Percentiles rank a stretch among this genome's conserved stretches.
phyloP scores from a whole-genome alignment of 805 yeast species.

The Metschnikowia colocasiae region DNA sequence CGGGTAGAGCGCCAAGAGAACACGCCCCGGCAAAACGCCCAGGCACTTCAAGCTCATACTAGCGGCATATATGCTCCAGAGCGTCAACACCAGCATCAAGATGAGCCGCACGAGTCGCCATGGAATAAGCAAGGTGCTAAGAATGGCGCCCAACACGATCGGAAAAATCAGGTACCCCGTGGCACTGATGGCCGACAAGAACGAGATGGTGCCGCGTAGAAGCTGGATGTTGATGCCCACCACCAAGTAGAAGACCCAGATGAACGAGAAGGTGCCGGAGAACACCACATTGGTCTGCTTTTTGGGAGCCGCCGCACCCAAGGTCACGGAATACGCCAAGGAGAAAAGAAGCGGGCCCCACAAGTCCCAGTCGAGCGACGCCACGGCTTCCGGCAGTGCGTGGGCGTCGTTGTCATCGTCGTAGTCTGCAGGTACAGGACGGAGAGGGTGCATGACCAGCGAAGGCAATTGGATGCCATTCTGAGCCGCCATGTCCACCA shows the following conservation, averaged over 20 bases:
- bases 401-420: constrained; percentile 8
- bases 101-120: constrained; percentile 49
- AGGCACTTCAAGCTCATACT: constrained; percentile 57
- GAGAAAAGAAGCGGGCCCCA: constrained; percentile 74
- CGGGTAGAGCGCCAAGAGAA: constrained; percentile 62
- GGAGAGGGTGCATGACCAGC: constrained; percentile 26
- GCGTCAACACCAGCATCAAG: constrained; percentile 43
- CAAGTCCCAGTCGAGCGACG: constrained; percentile 52
- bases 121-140: constrained; percentile 45
- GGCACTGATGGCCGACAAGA: constrained; percentile 64
- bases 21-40: constrained; percentile 62
- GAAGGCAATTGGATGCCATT: constrained; percentile 37
- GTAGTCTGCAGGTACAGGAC: not conserved
- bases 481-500: constrained; percentile 32
- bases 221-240: constrained; percentile 65
- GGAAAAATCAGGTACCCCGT: constrained; percentile 72
- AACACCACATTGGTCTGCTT: constrained; percentile 50
- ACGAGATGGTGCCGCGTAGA: constrained; percentile 58
- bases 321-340: constrained; percentile 48
- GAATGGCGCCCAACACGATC: constrained; percentile 48
- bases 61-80: constrained; percentile 66
- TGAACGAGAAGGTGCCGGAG: constrained; percentile 59
- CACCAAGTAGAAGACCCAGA: constrained; percentile 59
- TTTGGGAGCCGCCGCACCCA: constrained; percentile 46
- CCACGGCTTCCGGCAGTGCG: constrained; percentile 9